Conservation (phyloP, 208 protist genomes). For the Wallacemonas sp. region DNA sequence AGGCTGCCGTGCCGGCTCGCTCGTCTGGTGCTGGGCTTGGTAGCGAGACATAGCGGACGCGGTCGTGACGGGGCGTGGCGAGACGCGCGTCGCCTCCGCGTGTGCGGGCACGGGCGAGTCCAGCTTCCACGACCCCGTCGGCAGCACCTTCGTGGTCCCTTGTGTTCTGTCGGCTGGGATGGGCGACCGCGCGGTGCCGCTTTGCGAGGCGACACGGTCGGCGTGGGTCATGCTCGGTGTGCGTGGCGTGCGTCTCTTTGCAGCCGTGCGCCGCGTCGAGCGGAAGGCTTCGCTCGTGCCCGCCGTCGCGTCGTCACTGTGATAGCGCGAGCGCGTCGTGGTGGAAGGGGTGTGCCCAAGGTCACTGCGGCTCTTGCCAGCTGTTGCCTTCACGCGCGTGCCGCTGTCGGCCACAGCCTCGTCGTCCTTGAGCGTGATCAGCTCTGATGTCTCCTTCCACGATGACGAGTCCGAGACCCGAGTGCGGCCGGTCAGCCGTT, state of each 20-base stretch:
- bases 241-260: constrained; percentile 58
- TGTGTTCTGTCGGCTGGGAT: constrained; percentile 11
- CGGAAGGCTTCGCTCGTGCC: constrained; percentile 12
- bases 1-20: not conserved
- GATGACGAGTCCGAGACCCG: not conserved
- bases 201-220: too few species aligned
- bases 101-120: constrained; percentile 28
- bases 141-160: constrained; percentile 3
- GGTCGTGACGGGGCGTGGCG: not conserved
- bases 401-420: too few species aligned
- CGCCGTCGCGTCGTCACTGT: constrained; percentile 7
- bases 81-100: too few species aligned
- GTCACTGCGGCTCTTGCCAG: too few species aligned
- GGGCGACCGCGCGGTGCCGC: too few species aligned
- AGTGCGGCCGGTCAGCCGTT: constrained; percentile 8
- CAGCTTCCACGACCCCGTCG: constrained; percentile 29
- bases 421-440: not conserved
- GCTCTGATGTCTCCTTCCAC: not conserved
- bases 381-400: too few species aligned
- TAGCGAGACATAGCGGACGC: not conserved
- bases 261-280: constrained; percentile 21
- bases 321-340: not conserved
- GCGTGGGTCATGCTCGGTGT: constrained; percentile 73
- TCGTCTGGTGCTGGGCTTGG: constrained; percentile 22
- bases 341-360: not conserved